phyloP scores from a whole-genome alignment of 805 yeast genomes.

The Spathaspora girioi region DNA sequence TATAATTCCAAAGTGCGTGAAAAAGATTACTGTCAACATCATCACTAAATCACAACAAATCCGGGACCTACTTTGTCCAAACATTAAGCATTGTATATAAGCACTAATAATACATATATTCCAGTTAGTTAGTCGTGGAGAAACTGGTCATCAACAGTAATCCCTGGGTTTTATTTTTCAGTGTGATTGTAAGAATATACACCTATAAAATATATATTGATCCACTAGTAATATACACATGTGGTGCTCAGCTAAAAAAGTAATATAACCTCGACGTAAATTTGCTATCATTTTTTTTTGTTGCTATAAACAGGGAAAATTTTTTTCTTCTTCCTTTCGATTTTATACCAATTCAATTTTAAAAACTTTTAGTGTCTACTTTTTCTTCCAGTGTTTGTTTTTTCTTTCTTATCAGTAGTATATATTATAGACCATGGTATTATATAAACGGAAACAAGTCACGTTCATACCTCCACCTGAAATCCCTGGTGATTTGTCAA shows the following conservation, averaged over 20 bases:
- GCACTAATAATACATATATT: no score
- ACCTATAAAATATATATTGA: not conserved
- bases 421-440: slow-evolving; percentile 67
- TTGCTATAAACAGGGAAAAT: not conserved
- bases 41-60: not conserved
- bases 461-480: slow-evolving; percentile 53
- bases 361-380: not conserved
- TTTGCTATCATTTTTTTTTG: not conserved
- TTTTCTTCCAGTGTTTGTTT: not conserved
- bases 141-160: no score
- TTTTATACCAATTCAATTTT: not conserved
- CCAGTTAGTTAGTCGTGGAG: no score
- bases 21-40: not conserved
- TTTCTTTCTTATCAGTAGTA: not conserved
- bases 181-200: not conserved
- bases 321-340: not conserved
- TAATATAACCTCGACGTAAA: not conserved
- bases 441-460: slow-evolving; percentile 72
- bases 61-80: not conserved
- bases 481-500: slow-evolving; percentile 51
- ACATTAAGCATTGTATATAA: no score
- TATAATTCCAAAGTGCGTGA: not conserved
- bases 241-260: not conserved
- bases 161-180: no score
- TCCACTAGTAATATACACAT: not conserved